phyloP scores from a whole-genome alignment of 1,284 basidiomycete genomes.

The Rhodofomes roseus region DNA sequence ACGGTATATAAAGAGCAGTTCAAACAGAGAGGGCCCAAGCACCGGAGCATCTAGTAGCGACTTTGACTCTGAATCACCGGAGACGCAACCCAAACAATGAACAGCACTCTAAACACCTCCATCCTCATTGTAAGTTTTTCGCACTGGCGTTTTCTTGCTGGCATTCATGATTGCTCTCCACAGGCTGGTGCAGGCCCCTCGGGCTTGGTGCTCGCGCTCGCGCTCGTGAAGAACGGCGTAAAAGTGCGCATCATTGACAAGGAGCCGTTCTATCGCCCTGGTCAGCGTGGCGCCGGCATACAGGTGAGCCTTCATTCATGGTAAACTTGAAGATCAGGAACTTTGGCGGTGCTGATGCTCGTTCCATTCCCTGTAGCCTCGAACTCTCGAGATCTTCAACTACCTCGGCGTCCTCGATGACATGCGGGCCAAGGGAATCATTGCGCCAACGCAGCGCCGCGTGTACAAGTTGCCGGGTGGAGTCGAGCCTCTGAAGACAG shows the following conservation, averaged over 20 bases:
- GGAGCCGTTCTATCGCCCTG: conserved; percentile 15
- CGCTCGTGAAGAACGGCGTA: conserved; percentile 20
- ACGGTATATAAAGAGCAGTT: too few species aligned
- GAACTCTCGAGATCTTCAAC: conserved; percentile 20
- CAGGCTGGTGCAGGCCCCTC: conserved; percentile 27
- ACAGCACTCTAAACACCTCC: background rate
- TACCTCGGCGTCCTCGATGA: conserved; percentile 18
- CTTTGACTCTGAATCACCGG: too few species aligned
- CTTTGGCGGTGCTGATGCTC: background rate
- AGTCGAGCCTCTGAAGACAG: conserved; percentile 10
- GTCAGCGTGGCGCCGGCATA: conserved; percentile 26
- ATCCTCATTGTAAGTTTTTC: background rate
- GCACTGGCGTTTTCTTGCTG: background rate
- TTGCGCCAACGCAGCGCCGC: conserved; percentile 2
- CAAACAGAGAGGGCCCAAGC: too few species aligned
- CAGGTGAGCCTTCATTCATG: conserved; percentile 12
- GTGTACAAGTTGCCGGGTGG: conserved; percentile 18
- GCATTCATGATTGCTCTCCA: background rate
- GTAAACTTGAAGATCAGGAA: too few species aligned
- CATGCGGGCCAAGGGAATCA: background rate
- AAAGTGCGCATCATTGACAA: conserved; percentile 36
- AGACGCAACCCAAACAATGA: too few species aligned
- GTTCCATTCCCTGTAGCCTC: conserved; percentile 6
- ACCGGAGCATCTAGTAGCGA: too few species aligned
- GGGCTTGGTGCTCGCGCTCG: conserved; percentile 22